These are phyloP conservation scores for Phaeosphaeria sp. DNA, from an alignment of 2,329 filamentous ascomycete species.

Conservation along the genomic window DNA sequence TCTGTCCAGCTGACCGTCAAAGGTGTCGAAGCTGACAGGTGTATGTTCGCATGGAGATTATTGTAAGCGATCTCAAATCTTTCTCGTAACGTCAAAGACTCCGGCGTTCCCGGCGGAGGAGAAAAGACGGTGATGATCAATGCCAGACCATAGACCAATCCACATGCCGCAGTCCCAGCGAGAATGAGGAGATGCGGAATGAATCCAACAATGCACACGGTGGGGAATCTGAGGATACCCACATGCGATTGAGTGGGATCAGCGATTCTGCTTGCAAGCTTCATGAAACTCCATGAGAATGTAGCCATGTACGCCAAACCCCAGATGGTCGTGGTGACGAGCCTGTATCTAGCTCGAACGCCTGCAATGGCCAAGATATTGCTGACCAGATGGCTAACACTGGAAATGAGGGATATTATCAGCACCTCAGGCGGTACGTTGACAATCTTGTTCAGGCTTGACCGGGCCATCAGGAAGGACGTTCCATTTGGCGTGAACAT, in stretches of 20 bases:
- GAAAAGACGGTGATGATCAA: slow-evolving; percentile 77
- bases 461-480: slow-evolving; percentile 49
- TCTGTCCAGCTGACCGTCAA: slow-evolving; percentile 84
- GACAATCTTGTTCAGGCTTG: slow-evolving; percentile 76
- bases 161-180: slow-evolving; percentile 76
- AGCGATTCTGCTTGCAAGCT: slow-evolving; percentile 45
- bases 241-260: slow-evolving; percentile 57
- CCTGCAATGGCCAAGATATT: slow-evolving; percentile 83
- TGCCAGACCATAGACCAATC: slow-evolving; percentile 78
- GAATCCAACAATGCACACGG: slow-evolving; percentile 93
- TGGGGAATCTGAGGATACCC: slow-evolving; percentile 85
- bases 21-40: slow-evolving; percentile 69
- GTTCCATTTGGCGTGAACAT: slow-evolving; percentile 54
- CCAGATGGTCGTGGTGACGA: slow-evolving; percentile 89
- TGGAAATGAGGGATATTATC: slow-evolving; percentile 84
- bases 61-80: slow-evolving; percentile 75
- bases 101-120: slow-evolving; percentile 60
- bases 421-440: slow-evolving; percentile 92
- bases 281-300: slow-evolving; percentile 76
- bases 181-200: slow-evolving; percentile 92
- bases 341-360: slow-evolving; percentile 78
- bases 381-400: slow-evolving; percentile 86
- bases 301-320: slow-evolving; percentile 87
- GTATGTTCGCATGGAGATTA: slow-evolving; percentile 92
- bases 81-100: slow-evolving; percentile 59